Conservation (phyloP, 257 asterid species). For the Gentiana macrophylla region DNA sequence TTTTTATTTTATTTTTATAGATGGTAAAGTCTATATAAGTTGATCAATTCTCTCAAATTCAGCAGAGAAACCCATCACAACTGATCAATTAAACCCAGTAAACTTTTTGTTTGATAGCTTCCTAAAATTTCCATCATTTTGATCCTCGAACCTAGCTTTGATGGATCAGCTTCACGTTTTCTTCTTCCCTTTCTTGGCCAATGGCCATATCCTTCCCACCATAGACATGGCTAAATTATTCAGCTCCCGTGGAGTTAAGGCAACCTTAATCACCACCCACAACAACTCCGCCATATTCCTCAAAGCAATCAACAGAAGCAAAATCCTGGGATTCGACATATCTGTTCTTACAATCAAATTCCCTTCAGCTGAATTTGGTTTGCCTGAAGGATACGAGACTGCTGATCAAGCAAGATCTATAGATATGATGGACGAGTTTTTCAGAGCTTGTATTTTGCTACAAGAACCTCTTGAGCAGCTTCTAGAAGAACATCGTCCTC, state of each 20-base stretch:
- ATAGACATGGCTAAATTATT: conserved; percentile 56
- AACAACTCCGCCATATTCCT: conserved; percentile 11
- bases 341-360: conserved; percentile 16
- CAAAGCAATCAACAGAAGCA: conserved; percentile 12
- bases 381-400: conserved; percentile 28
- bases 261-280: conserved; percentile 33
- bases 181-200: conserved; percentile 41
- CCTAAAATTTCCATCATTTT: neutral
- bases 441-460: conserved; percentile 22
- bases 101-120: neutral
- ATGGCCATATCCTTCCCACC: conserved; percentile 49
- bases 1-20: no score
- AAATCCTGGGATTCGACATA: conserved; percentile 21
- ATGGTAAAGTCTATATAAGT: no score
- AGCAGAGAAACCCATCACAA: neutral
- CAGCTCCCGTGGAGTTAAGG: conserved; percentile 29
- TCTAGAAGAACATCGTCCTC: conserved; percentile 23
- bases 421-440: conserved; percentile 14
- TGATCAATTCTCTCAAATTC: no score
- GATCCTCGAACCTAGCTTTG: neutral
- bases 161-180: conserved; percentile 28
- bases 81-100: neutral
- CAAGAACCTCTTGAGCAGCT: conserved; percentile 35
- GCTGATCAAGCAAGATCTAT: conserved; percentile 22
- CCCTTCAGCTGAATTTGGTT: conserved; percentile 32